These are phyloP conservation scores for Cercophora scortea DNA, from an alignment of 495 filamentous ascomycete species.

Conservation along the genomic window DNA sequence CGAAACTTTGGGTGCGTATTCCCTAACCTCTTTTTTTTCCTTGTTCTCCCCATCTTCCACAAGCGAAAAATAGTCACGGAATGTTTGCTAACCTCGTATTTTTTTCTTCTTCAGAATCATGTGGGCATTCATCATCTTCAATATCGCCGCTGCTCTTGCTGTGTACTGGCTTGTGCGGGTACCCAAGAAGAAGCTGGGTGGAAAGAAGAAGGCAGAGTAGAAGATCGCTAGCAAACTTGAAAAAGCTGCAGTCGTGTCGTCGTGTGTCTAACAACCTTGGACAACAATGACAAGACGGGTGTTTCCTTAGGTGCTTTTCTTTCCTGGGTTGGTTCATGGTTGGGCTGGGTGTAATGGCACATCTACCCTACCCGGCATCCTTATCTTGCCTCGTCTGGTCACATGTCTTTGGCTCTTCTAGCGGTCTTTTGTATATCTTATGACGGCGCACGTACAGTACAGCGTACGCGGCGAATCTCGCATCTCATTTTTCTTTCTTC, in stretches of 20 bases:
- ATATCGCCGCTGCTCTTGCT: slow-evolving; percentile 59
- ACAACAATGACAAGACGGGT: too few species aligned
- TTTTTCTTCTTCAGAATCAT: slow-evolving; percentile 25
- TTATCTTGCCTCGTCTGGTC: too few species aligned
- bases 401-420: too few species aligned
- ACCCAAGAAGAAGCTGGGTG: slow-evolving; percentile 50
- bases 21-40: not conserved
- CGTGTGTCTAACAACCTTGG: too few species aligned
- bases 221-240: not conserved
- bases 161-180: slow-evolving; percentile 78
- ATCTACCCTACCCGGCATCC: too few species aligned
- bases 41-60: not conserved
- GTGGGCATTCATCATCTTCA: slow-evolving; percentile 70
- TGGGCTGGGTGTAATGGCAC: too few species aligned
- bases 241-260: not conserved
- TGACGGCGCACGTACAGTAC: too few species aligned
- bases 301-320: too few species aligned
- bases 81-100: slow-evolving; percentile 10
- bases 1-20: slow-evolving; percentile 54
- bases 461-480: too few species aligned
- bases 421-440: too few species aligned
- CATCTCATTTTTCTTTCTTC: too few species aligned
- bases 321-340: too few species aligned
- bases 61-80: not conserved
- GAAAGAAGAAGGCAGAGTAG: slow-evolving; percentile 22